These are phyloP conservation scores for Pyrenophora teres DNA, from an alignment of 2,329 filamentous ascomycete genomes.

Conservation along the genomic window DNA sequence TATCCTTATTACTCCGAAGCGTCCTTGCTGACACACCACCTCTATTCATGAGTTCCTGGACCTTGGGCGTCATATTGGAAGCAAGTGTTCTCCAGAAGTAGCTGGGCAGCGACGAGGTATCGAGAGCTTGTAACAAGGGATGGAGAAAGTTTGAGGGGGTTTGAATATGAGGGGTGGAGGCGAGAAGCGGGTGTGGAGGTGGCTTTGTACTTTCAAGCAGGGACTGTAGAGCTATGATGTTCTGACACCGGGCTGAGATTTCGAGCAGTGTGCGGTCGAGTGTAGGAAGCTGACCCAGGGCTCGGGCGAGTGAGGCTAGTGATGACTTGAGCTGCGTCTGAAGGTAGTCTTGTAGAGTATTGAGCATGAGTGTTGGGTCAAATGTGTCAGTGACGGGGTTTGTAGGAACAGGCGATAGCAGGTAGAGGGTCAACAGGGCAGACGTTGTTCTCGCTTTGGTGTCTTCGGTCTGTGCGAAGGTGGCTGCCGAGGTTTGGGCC, in stretches of 20 bases:
- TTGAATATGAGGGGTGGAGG: conserved; percentile 19
- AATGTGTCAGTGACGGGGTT: conserved; percentile 56
- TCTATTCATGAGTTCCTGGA: conserved; percentile 81
- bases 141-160: conserved; percentile 63
- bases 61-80: conserved; percentile 72
- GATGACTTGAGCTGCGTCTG: conserved; percentile 80
- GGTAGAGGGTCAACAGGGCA: conserved; percentile 75
- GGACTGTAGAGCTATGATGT: conserved; percentile 83
- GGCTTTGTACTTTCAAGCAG: conserved; percentile 72
- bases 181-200: conserved; percentile 70
- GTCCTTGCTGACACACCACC: conserved; percentile 85
- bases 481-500: conserved; percentile 47
- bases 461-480: conserved; percentile 70
- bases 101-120: conserved; percentile 83
- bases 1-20: conserved; percentile 73
- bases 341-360: conserved; percentile 79
- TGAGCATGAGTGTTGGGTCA: conserved; percentile 72
- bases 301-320: conserved; percentile 72
- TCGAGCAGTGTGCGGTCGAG: conserved; percentile 83
- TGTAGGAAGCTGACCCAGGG: conserved; percentile 77
- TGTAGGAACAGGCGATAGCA: conserved; percentile 72
- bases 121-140: conserved; percentile 75
- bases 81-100: conserved; percentile 95
- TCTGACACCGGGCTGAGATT: conserved; percentile 83
- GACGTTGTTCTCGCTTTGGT: conserved; percentile 73